Base-by-base conservation (phyloP, 1,139 yeast species). In the Schizosaccharomyces versatilis region DNA sequence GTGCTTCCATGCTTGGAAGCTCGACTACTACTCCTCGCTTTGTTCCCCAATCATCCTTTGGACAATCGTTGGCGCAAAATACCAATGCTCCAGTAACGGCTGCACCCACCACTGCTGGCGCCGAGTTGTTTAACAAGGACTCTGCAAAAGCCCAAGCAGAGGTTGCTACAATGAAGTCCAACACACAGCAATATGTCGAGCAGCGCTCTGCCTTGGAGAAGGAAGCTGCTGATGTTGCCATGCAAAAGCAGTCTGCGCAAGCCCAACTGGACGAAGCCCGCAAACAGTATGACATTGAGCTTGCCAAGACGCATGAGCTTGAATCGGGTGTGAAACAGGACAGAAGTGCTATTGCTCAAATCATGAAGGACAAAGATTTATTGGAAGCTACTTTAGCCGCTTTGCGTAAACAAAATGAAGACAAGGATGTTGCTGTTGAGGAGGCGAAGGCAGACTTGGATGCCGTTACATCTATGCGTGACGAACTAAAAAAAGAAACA, bases 351-450 rank as follows among this genome's bases (percentile, higher is more conserved):
- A 75, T 82, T 10, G 84, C 80, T 59, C 76, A 79, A 54, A 72
- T 88, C 60, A 74, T 83, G 62, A 78, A 84, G 54, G 94, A 88
- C 62, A 73, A 84, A 2, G 78, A 86, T 0, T 74, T 84, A 53
- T 76, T 86, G 1, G 95, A 88, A 65, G 94, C 95, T 7, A 82
- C 79, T 60, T 76, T 78, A 61, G 81, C 83, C 63, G 80, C 85
- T 10, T 75, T 83, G 51, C 82, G 84, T 57, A 65, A 79, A 0
- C 80, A 84, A 61, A 73, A 82, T 60, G 79, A 78, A 60, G 77
- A 76, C 54, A 71, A 79, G 54, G 81, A 81, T 61, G 66, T 74
- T 7, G 74, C 75, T 24, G 71, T 80, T 58, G 84, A 80, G 56
- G 76, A 74, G 53, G 74, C 82, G 32, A 88, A 82, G 65, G 77